A percentile compares a stretch with the other conserved stretches of the same genome.
Evolutionary conservation across 2,329 filamentous ascomycete genomes (phyloP).

Genomic region (Fusarium poae): DNA sequence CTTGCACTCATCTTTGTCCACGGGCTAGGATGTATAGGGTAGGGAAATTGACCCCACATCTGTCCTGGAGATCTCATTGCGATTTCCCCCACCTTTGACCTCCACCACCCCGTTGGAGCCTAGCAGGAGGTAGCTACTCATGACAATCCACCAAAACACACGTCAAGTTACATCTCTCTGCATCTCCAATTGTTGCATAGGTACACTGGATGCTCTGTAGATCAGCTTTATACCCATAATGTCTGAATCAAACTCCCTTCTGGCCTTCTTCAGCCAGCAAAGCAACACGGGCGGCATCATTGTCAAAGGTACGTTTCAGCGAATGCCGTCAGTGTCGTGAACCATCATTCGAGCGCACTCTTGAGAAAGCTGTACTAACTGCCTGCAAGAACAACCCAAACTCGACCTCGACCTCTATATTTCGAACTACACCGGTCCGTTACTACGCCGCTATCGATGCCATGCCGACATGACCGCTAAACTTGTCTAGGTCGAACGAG

Average conservation of each 20-base stretch:
- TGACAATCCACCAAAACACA: constrained; percentile 35
- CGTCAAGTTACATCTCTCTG: constrained; percentile 42
- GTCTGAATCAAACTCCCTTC: constrained; percentile 53
- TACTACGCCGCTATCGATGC: background rate
- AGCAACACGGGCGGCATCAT: constrained; percentile 61
- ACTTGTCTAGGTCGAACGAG: constrained; percentile 76
- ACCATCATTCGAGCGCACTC: background rate
- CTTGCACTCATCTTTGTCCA: constrained; percentile 8
- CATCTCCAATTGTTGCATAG: constrained; percentile 18
- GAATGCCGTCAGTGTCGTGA: constrained; percentile 13
- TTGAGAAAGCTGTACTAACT: constrained; percentile 27
- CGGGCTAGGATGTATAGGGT: background rate
- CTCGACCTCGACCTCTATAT: constrained; percentile 94
- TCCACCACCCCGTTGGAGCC: constrained; percentile 38
- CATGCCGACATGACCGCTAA: constrained; percentile 22
- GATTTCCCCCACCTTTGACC: constrained; percentile 5
- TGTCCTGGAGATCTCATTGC: background rate
- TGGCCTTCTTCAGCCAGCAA: constrained; percentile 62
- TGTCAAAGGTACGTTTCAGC: constrained; percentile 59
- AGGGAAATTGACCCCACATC: background rate
- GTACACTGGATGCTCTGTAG: constrained; percentile 4
- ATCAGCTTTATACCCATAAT: constrained; percentile 50
- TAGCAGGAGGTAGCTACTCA: constrained; percentile 20
- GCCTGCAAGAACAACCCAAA: constrained; percentile 77
- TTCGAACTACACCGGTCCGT: constrained; percentile 84